Evolutionary conservation across 352 stramenopile species (phyloP).

Genomic region (Phytophthora melonis): DNA sequence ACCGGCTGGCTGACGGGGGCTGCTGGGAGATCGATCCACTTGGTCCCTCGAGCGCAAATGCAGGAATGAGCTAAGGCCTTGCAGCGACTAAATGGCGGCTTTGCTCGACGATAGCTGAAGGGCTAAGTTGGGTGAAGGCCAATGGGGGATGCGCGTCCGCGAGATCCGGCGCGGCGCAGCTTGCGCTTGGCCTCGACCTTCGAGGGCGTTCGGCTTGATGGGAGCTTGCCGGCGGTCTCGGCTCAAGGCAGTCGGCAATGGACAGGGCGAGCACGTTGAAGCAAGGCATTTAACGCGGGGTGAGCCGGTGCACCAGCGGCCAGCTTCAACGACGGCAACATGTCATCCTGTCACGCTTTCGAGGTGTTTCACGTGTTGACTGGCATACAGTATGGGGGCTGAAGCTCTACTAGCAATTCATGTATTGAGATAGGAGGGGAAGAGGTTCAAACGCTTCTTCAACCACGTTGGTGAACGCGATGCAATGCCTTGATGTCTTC

Average conservation of each 20-base stretch:
- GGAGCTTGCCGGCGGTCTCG: conserved; percentile 14
- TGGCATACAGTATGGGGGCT: conserved; percentile 15
- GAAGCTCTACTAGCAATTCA: conserved; percentile 25
- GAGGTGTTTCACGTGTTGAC: conserved; percentile 11
- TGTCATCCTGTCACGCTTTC: neutral
- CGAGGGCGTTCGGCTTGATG: neutral
- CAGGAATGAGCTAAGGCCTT: conserved; percentile 11
- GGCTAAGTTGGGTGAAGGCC: neutral
- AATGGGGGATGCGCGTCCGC: neutral
- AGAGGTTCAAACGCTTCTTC: conserved; percentile 6
- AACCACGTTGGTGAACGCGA: conserved; percentile 15
- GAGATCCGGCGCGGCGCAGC: conserved; percentile 2
- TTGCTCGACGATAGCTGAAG: neutral
- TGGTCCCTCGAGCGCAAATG: conserved; percentile 22
- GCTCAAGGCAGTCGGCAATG: conserved; percentile 11
- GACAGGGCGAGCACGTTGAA: conserved; percentile 30
- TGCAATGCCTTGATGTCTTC: neutral
- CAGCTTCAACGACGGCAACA: conserved; percentile 1
- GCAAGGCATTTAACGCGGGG: conserved; percentile 3
- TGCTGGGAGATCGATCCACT: conserved; percentile 8
- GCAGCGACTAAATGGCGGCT: neutral
- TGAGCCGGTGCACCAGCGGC: neutral
- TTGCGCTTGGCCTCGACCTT: conserved; percentile 1
- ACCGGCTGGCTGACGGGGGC: neutral
- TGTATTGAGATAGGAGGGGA: conserved; percentile 6